Evolutionary conservation across 768 basidiomycete genomes (phyloP).

Genomic region (Boletus vinaceobasis): DNA sequence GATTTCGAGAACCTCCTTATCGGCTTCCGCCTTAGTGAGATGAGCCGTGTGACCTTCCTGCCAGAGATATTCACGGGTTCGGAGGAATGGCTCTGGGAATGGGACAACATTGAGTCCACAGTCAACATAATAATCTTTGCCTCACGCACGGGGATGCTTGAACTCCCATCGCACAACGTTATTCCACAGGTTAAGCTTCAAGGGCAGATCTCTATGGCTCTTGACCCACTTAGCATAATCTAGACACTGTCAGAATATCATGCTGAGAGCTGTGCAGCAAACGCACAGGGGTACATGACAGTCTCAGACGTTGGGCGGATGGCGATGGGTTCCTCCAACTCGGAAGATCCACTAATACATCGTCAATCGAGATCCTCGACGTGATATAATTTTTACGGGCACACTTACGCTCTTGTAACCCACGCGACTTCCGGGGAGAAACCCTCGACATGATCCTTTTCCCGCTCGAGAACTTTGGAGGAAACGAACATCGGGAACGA

Average conservation of each 20-base stretch:
- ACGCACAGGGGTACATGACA: conserved; percentile 96
- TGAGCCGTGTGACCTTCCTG: conserved; percentile 99
- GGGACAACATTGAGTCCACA: neutral
- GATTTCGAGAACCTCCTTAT: conserved; percentile 87
- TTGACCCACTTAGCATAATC: conserved; percentile 99
- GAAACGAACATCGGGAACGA: conserved; percentile 99
- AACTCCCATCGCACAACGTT: conserved; percentile 99
- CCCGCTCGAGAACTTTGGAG: conserved; percentile 84
- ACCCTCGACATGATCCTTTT: conserved; percentile 98
- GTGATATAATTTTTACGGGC: neutral
- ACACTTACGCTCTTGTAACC: conserved; percentile 90
- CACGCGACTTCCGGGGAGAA: conserved; percentile 99
- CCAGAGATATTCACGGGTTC: conserved; percentile 99
- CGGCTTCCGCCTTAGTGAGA: conserved; percentile 86
- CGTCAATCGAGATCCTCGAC: neutral
- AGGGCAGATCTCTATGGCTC: conserved; percentile 91
- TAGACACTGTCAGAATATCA: conserved; percentile 27
- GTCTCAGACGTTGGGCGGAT: conserved; percentile 99
- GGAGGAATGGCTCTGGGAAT: conserved; percentile 88
- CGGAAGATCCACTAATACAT: conserved; percentile 71
- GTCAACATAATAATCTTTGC: neutral
- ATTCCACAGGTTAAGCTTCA: conserved; percentile 99
- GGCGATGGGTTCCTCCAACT: conserved; percentile 95
- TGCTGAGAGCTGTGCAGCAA: neutral
- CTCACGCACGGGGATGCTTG: conserved; percentile 86